Evolutionary conservation across 768 basidiomycete species (phyloP), one percentile per base, ranked within the genome.

Genomic region (Termitomyces sp.): DNA sequence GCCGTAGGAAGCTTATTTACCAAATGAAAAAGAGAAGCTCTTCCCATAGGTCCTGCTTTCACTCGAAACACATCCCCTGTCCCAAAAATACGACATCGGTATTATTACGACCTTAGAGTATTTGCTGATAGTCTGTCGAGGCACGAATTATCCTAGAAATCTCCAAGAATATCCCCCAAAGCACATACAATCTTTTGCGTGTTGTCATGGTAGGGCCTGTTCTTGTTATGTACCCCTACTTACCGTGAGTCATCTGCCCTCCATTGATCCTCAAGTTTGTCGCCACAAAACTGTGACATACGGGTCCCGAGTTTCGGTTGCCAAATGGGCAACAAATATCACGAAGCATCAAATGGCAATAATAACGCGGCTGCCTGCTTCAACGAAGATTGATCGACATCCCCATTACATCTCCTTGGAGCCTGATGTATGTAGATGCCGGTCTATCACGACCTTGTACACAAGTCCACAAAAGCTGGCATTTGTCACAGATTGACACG

Each of bases 341-440:
- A 35, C 41, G 40, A 47, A 28, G 33, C 23, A 56, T 48, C 59
- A 54, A 63, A 63, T 60, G 48, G 62, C 62, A 53, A 54, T 60
- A 63, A 50, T 58, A 23, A 32, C 59, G 59, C 62, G 40, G 28
- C 43, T 51, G 41, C 33, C 30, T 26, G 32, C 47, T 41, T 48
- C 23, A 53, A n/a, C 30, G 44, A 56, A 55, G 20, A 47, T 47
- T 35, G 32, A 56, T 56, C 55, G 32, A 30, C 41, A 43, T 41
- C 10, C 13, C 32, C 41, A 55, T 30, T 26, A 4, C 13, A 12
- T 33, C 36, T 16, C 35, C 14, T 26, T 23, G 16, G 23, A 23
- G 23, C 23, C 23, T 23, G 23, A 23, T 23, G 23, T 23, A 23
- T 23, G 35, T 14, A 23, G 33, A 26, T 51, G 20, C 35, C 33